Evolutionary conservation across 352 stramenopile genomes (phyloP), one percentile per base, ranked within the genome.

Genomic region (Phytophthora parvispora): DNA sequence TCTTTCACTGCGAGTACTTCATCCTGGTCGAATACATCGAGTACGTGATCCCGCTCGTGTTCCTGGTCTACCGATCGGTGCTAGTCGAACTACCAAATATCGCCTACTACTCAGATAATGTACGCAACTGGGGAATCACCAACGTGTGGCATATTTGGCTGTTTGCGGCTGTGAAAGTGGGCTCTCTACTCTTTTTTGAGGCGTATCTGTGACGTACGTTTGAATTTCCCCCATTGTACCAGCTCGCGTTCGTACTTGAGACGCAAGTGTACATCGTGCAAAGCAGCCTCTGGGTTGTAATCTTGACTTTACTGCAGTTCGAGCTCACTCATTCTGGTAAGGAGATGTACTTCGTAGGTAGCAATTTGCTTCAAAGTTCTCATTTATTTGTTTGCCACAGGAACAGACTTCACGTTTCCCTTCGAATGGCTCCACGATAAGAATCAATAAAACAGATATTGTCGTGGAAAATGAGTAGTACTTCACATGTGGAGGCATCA

Each of bases 1-100:
- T 83, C 1, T 83, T 75, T 45, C 61, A 56, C n/a, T 73, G 65
- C 38, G 75, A 80, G 45, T 72, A 70, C 42, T 54, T 78, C 2
- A 15, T 71, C 7, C 52, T 83, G 4, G 60, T 64, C 53, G 74
- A 81, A 50, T 78, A 81, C 53, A 52, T 83, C 28, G 71, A 77
- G 54, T 78, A 60, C 28, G 48, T 80, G 16, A 61, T 78, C 22
- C 72, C 75, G n/a, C 56, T 72, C 20, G 45, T 76, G 5, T 83
- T 76, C 52, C 29, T 59, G 5, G 9, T 62, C 6, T 79, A 80
- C 56, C 65, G 71, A 20, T 18, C 68, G 10, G 40, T 77, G 28
- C 58, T 87, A 12, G 67, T 64, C 27, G 10, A 76, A 7, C 48
- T 86, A 18, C 72, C 77, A 9, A 75, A 76, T 27, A 69, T 68